Base-by-base conservation (phyloP, 1,139 yeast species). In the Candida freyschussii region DNA sequence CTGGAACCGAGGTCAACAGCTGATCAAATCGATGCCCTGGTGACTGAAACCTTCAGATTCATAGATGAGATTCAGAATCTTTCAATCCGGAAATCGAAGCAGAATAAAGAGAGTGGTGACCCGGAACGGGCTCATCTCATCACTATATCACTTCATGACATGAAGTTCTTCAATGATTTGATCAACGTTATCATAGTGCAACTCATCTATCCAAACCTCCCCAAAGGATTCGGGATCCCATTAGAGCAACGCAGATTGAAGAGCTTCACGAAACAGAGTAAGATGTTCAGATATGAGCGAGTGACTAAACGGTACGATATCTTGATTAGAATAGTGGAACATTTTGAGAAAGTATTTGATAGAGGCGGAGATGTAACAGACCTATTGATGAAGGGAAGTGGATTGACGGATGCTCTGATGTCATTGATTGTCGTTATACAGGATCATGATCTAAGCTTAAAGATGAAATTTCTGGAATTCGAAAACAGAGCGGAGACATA, bases 101-200 rank as follows among this genome's bases (percentile, higher is more conserved):
- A 24, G 16, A 35, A 34, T 13, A 24, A 20, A 17, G 8, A 17
- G 14, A 18, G 21, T 7, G 21, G 27, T 10, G 43, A 44, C 21
- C 33, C 41, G 10, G 52, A 46, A 30, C 54, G 64, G 30, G 52
- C 65, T 6, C 57, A 70, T 29, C 54, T 83, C 32, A 70, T 89
- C 13, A 65, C 81, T 7, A 79, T 89, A 12, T 84, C 96, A 0
- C 63, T 89, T 9, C 89, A 85, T 50, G 97, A 89, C 53, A 76
- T 89, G 65, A 80, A 78, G 52, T 71, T 75, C 3, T 73, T 89
- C 39, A 79, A 84, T 30, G 72, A 69, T 18, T 52, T 89, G 29
- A 58, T 80, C 17, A 81, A 80, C 41, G 41, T 79, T 12, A 63
- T 89, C 3, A 72, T 87, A 0, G 58, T 81, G 2, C 80, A 76